Base-by-base conservation (phyloP, 2,329 filamentous ascomycete species). In the Neonectria faginata region DNA sequence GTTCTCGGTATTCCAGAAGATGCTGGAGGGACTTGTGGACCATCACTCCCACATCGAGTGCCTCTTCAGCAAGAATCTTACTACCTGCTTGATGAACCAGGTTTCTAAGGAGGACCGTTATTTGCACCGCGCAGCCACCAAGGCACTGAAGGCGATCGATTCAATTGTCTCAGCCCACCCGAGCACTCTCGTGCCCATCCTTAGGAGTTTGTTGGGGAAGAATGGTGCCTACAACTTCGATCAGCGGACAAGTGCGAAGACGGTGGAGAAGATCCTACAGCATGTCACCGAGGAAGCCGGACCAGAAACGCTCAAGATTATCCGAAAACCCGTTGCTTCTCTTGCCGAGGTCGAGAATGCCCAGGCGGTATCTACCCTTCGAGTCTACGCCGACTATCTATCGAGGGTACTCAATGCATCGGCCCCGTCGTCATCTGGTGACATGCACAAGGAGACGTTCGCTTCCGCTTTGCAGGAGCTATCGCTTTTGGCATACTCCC, bases 31-130 rank as follows among this genome's bases (percentile, higher is more conserved):
- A 3, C 78, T 86, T 9, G 81, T 83, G 33, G 83, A 73, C 75
- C 87, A 77, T 22, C 74, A 74, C 18, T 57, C 69, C 61, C 86
- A 84, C 71, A 86, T 81, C 57, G 84, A 78, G 67, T 84, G 79
- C 9, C 82, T 97, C 0, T 97, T 98, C 76, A 94, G 92, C 72
- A 89, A 90, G 66, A 97, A 97, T 72, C 82, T 97, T 22, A 89
- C 97, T 80, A 86, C 89, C 53, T 95, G 91, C 73, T 81, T 97
- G 50, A 91, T 93, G 79, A 96, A 97, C 76, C 93, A 97, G 73
- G 87, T 94, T 6, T 88, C 91, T 2, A 90, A 92, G 51, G 84
- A 92, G 67, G 92, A 95, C 69, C 86, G 92, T 20, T 94, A 92
- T 72, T 83, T 97, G 14, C 91, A 97, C 78, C 89, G 90, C 42